These are phyloP conservation scores for Podospora pseudopauciseta DNA, from an alignment of 495 filamentous ascomycete genomes.

Conservation along the genomic window DNA sequence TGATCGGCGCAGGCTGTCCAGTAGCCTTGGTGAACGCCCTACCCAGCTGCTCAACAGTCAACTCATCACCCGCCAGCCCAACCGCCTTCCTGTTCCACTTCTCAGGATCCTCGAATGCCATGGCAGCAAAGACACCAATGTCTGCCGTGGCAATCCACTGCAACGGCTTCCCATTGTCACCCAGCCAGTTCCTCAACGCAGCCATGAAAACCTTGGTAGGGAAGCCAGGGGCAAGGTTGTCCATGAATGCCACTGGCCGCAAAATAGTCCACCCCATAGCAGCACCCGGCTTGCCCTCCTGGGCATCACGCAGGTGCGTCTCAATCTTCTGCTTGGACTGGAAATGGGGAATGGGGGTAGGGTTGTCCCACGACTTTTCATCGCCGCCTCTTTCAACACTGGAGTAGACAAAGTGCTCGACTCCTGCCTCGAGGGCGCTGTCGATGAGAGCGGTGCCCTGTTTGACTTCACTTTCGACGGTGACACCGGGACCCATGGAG, in stretches of 20 bases:
- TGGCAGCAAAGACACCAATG: conserved; percentile 62
- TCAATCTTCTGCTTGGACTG: conserved; percentile 64
- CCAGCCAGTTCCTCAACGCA: conserved; percentile 44
- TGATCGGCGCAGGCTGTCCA: conserved; percentile 36
- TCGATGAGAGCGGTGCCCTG: conserved; percentile 65
- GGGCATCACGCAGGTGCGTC: conserved; percentile 48
- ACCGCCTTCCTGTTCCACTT: conserved; percentile 38
- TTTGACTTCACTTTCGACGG: conserved; percentile 50
- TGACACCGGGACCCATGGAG: conserved; percentile 46
- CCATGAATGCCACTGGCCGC: conserved; percentile 65
- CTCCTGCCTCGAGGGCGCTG: conserved; percentile 51
- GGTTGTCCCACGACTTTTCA: conserved; percentile 49
- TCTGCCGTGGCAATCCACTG: conserved; percentile 57
- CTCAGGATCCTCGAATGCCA: conserved; percentile 48
- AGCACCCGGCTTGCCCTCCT: conserved; percentile 25
- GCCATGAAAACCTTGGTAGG: conserved; percentile 58
- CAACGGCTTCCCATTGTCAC: conserved; percentile 39
- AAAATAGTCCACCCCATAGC: conserved; percentile 59
- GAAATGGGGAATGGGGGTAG: conserved; percentile 66
- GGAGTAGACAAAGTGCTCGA: conserved; percentile 65
- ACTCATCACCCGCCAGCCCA: conserved; percentile 45
- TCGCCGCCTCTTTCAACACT: conserved; percentile 66
- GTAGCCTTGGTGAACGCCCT: conserved; percentile 38
- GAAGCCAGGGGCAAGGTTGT: conserved; percentile 58
- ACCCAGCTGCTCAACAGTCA: conserved; percentile 40